Conservation (phyloP, 331 rosid genomes). For the Phaseolus coccineus region DNA sequence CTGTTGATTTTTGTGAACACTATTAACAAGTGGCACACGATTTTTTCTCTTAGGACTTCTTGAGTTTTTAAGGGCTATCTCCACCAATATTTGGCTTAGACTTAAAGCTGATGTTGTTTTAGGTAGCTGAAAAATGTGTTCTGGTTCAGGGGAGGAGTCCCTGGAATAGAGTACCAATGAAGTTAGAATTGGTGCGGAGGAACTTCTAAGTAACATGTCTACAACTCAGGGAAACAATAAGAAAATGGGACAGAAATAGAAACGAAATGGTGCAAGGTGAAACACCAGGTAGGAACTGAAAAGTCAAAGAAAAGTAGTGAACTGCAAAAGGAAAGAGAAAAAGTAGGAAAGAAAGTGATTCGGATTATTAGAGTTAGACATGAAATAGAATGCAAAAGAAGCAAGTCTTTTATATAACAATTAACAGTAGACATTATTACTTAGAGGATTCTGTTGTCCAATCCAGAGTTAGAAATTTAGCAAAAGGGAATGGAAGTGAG, state of each 20-base stretch:
- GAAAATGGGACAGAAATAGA: background rate
- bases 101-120: conserved; percentile 56
- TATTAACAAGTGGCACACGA: conserved; percentile 27
- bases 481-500: background rate
- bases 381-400: background rate
- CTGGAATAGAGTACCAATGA: conserved; percentile 59
- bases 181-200: conserved; percentile 62
- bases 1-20: conserved; percentile 9
- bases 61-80: conserved; percentile 47
- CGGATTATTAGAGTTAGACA: background rate
- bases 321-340: background rate
- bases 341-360: background rate
- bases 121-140: conserved; percentile 51
- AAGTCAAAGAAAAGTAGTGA: conserved; percentile 36
- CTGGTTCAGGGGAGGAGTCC: conserved; percentile 54
- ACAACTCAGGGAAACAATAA: background rate
- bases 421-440: background rate
- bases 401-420: conserved; percentile 10
- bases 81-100: conserved; percentile 34
- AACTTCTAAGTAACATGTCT: conserved; percentile 71
- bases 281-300: conserved; percentile 15
- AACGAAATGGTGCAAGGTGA: conserved; percentile 37
- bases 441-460: conserved; percentile 1
- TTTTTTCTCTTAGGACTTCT: conserved; percentile 45
- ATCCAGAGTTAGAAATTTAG: background rate